A percentile compares a stretch with the other conserved stretches of the same genome.
Evolutionary conservation across 768 basidiomycete genomes (phyloP).

Genomic region (Collybia mongolica): DNA sequence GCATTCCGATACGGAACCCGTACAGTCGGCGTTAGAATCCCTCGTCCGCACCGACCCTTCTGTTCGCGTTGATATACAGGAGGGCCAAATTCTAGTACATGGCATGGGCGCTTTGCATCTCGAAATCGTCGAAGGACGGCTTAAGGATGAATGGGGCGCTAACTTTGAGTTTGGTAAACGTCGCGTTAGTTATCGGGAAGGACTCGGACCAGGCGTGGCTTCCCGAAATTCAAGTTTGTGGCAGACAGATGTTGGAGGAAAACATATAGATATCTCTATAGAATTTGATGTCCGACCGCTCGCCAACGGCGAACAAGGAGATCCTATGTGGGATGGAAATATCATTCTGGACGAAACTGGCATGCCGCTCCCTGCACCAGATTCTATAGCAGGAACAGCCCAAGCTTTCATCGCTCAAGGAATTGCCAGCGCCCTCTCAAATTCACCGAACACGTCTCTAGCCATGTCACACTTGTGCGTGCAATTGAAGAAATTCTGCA

Average conservation of each 20-base stretch:
- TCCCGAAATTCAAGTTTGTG: conserved; percentile 43
- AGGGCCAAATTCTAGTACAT: conserved; percentile 82
- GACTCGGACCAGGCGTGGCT: conserved; percentile 31
- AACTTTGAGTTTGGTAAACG: conserved; percentile 76
- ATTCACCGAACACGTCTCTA: conserved; percentile 76
- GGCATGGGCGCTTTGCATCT: conserved; percentile 85
- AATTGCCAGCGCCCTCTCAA: conserved; percentile 68
- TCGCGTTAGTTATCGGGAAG: conserved; percentile 81
- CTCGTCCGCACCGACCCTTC: conserved; percentile 89
- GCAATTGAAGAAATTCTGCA: conserved; percentile 42
- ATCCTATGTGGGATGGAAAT: conserved; percentile 77
- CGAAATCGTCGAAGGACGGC: conserved; percentile 84
- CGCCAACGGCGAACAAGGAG: conserved; percentile 53
- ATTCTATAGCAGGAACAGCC: conserved; percentile 46
- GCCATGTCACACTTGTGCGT: conserved; percentile 66
- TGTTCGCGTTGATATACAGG: conserved; percentile 73
- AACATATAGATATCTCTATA: conserved; percentile 47
- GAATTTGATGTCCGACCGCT: conserved; percentile 56
- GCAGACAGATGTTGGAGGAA: conserved; percentile 65
- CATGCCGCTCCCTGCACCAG: conserved; percentile 49
- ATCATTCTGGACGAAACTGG: conserved; percentile 59
- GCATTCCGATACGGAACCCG: conserved; percentile 73
- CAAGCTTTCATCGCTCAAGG: conserved; percentile 63
- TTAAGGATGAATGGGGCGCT: conserved; percentile 77
- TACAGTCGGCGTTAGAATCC: conserved; percentile 71